phyloP scores from a whole-genome alignment of 352 stramenopile species.

The Phytopythium litorale region DNA sequence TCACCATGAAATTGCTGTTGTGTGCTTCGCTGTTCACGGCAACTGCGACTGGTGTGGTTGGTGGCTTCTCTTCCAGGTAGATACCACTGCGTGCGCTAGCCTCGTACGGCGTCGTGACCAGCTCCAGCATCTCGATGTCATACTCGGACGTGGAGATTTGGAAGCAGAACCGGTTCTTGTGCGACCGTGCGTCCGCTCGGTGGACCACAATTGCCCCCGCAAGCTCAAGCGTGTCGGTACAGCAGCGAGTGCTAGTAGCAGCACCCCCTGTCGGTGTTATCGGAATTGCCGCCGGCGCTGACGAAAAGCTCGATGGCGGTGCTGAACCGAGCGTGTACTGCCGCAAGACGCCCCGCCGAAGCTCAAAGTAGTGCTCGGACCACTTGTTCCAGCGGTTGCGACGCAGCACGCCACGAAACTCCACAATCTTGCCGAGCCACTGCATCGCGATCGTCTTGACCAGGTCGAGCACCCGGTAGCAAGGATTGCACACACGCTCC shows the following conservation, averaged over 20 bases:
- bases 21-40: background rate
- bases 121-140: conserved; percentile 13
- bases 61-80: conserved; percentile 5
- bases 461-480: conserved; percentile 57
- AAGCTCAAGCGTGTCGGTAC: conserved; percentile 63
- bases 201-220: conserved; percentile 82
- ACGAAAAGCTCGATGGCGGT: background rate
- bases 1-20: conserved; percentile 26
- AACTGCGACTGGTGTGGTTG: background rate
- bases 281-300: background rate
- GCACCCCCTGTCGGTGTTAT: background rate
- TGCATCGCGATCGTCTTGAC: conserved; percentile 62
- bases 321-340: conserved; percentile 68
- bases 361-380: conserved; percentile 78
- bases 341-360: conserved; percentile 68
- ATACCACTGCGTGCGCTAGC: background rate
- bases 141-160: conserved; percentile 70
- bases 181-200: conserved; percentile 52
- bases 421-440: conserved; percentile 67
- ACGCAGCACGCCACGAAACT: conserved; percentile 66
- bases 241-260: conserved; percentile 18
- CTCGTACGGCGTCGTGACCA: conserved; percentile 5
- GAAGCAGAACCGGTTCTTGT: conserved; percentile 79
- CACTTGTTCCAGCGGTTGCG: conserved; percentile 77
- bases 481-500: conserved; percentile 69